phyloP scores from a whole-genome alignment of 1,139 yeast species.

The Yamadazyma jaroonii region DNA sequence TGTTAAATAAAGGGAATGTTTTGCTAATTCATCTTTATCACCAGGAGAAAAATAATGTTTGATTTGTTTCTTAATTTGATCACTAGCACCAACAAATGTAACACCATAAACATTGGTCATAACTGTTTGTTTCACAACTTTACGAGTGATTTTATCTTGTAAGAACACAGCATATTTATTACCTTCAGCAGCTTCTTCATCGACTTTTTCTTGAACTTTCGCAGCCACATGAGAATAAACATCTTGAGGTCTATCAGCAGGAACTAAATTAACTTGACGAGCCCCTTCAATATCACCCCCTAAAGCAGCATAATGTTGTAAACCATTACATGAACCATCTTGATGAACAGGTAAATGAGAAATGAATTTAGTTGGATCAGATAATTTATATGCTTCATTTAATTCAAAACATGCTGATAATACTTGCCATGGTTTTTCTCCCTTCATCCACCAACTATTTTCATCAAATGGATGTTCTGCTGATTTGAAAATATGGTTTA shows the following conservation, averaged over 20 bases:
- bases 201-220: slow-evolving; percentile 61
- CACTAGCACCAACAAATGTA: slow-evolving; percentile 88
- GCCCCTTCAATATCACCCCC: slow-evolving; percentile 98
- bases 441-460: slow-evolving; percentile 76
- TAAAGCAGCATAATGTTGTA: slow-evolving; percentile 96
- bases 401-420: slow-evolving; percentile 84
- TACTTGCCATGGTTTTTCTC: slow-evolving; percentile 96
- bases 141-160: slow-evolving; percentile 69
- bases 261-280: slow-evolving; percentile 80
- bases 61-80: slow-evolving; percentile 75
- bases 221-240: slow-evolving; percentile 83
- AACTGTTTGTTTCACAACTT: slow-evolving; percentile 93
- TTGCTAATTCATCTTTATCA: slow-evolving; percentile 37
- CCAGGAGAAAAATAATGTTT: slow-evolving; percentile 42
- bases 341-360: slow-evolving; percentile 92
- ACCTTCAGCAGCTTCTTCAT: slow-evolving; percentile 57
- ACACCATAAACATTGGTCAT: slow-evolving; percentile 99
- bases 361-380: slow-evolving; percentile 70
- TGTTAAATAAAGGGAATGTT: slow-evolving; percentile 68
- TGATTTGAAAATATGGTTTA: slow-evolving; percentile 60
- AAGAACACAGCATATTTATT: slow-evolving; percentile 51
- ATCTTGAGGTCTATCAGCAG: slow-evolving; percentile 85
- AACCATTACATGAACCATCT: slow-evolving; percentile 97
- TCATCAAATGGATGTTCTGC: slow-evolving; percentile 68
- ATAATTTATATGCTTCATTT: slow-evolving; percentile 62